These are phyloP conservation scores for Magnaporthales sp. DNA, from an alignment of 2,329 filamentous ascomycete species.

Conservation along the genomic window DNA sequence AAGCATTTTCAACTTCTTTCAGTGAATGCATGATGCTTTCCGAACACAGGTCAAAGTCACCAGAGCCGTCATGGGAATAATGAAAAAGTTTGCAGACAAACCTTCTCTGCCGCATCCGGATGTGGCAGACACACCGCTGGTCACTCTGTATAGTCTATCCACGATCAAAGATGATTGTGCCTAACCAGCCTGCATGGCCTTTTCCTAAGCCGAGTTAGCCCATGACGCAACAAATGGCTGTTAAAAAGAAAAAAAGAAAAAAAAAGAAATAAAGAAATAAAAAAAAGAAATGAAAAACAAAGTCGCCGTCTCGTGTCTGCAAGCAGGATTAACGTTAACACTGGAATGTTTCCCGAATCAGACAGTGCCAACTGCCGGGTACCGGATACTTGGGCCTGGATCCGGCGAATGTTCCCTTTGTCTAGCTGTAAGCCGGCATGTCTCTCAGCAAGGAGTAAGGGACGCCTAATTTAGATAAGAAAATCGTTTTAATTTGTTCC, in stretches of 20 bases:
- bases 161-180: background rate
- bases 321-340: too few relatives aligned
- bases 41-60: background rate
- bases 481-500: background rate
- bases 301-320: too few relatives aligned
- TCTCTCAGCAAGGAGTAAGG: background rate
- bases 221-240: background rate
- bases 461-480: background rate
- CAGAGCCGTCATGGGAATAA: background rate
- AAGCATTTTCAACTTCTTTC: background rate
- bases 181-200: too few relatives aligned
- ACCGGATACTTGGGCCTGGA: background rate
- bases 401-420: background rate
- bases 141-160: too few relatives aligned
- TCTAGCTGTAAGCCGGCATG: background rate
- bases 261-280: too few relatives aligned
- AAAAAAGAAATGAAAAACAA: too few relatives aligned
- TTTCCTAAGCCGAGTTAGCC: background rate
- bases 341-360: background rate
- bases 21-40: background rate
- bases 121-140: background rate
- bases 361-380: too few relatives aligned
- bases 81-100: background rate
- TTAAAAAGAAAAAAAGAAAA: too few relatives aligned
- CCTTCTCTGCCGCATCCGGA: background rate